Evolutionary conservation across 2,329 filamentous ascomycete species (phyloP), one percentile per base, ranked within the genome.

Genomic region (Penicillium sp.): DNA sequence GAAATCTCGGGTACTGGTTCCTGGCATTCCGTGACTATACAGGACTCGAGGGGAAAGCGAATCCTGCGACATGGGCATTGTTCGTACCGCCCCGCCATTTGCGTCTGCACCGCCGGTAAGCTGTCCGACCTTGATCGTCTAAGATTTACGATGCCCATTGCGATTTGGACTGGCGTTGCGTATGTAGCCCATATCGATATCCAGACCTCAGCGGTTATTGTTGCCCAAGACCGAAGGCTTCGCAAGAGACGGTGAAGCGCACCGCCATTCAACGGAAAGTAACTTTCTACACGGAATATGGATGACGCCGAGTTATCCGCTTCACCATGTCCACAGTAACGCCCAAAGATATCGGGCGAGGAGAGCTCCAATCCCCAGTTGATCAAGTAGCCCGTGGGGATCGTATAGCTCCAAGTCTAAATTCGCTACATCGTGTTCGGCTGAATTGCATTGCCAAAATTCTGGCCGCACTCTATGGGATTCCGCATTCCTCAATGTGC

Each of bases 191-290:
- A 57, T 58, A 57, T 63, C 49, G 51, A 64, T 63, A 61, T 60
- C 53, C 40, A 32, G 50, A 61, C 56, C 48, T 60, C 56, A 45
- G 46, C 50, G 43, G 42, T 45, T 49, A 43, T 60, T 56, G 50
- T 60, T 53, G 52, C 58, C 54, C 43, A 50, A 59, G 34, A 51
- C 16, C 22, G 44, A 44, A 9, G 47, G n/a, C 27, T 18, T 55
- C 36, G 43, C 47, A 65, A 65, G 64, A 65, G 62, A 65, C 62
- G 62, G 62, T 65, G 62, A 62, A 56, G 22, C 40, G 22, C 34
- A 24, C 42, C 36, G 54, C 49, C 57, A 53, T 48, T 59, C 52
- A 57, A 58, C 27, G 27, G 27, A 27, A 27, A 27, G 24, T 27
- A 27, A 27, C 5, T 24, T 43, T 24, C 18, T 36, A 18, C 24